Conservation (phyloP, 1,139 yeast genomes). For the Spencermartinsiella ligniputridi region DNA sequence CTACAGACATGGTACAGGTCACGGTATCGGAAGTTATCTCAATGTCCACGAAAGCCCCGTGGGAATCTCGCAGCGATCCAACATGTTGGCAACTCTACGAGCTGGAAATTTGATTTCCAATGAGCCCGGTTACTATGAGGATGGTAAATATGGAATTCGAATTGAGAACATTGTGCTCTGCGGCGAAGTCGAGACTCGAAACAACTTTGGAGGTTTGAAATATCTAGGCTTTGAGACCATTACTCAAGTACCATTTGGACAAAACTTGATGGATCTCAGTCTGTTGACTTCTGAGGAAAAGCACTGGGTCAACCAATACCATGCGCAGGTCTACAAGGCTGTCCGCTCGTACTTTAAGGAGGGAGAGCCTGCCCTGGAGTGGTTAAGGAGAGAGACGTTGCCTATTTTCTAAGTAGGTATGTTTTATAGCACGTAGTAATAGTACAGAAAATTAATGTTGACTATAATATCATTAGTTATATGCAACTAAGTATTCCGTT, state of each 20-base stretch:
- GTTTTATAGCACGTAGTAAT: no score
- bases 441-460: no score
- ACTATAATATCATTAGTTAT: no score
- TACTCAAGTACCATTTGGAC: slow-evolving; percentile 84
- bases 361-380: slow-evolving; percentile 51
- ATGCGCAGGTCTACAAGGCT: slow-evolving; percentile 54
- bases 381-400: slow-evolving; percentile 74
- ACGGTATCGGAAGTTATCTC: slow-evolving; percentile 89
- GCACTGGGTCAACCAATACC: slow-evolving; percentile 66
- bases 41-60: slow-evolving; percentile 98
- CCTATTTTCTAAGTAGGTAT: slow-evolving; percentile 31
- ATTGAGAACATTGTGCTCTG: slow-evolving; percentile 77
- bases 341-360: slow-evolving; percentile 47
- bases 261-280: slow-evolving; percentile 55
- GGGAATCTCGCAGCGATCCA: slow-evolving; percentile 72
- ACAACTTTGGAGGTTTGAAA: slow-evolving; percentile 46
- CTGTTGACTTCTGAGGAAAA: slow-evolving; percentile 60
- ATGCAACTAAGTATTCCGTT: no score
- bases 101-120: slow-evolving; percentile 82
- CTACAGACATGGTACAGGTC: slow-evolving; percentile 96
- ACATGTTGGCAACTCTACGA: slow-evolving; percentile 38
- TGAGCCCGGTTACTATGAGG: slow-evolving; percentile 95
- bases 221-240: slow-evolving; percentile 79
- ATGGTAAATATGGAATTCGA: slow-evolving; percentile 89
- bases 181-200: slow-evolving; percentile 42